phyloP scores from a whole-genome alignment of 2,329 filamentous ascomycete genomes.

The Colletotrichum lindemuthianum region DNA sequence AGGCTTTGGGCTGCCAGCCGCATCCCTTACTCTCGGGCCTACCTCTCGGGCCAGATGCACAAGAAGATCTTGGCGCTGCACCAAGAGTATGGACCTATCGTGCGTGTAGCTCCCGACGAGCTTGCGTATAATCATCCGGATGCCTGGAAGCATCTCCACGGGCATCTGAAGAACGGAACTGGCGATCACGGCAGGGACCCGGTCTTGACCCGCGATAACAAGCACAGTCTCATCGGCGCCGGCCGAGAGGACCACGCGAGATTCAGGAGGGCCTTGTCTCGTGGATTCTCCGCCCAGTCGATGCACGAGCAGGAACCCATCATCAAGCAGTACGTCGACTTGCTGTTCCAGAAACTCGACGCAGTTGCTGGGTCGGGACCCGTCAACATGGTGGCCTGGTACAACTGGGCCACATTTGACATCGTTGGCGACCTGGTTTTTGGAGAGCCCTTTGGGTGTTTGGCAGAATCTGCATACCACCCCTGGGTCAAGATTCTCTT shows the following conservation, averaged over 20 bases:
- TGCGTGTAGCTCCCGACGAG: slow-evolving; percentile 57
- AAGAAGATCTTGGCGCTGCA: slow-evolving; percentile 46
- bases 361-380: not conserved
- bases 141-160: slow-evolving; percentile 53
- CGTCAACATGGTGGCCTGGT: slow-evolving; percentile 36
- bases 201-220: not conserved
- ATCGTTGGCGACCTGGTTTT: slow-evolving; percentile 38
- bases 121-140: slow-evolving; percentile 53
- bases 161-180: slow-evolving; percentile 35
- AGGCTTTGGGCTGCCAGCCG: slow-evolving; percentile 27
- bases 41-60: slow-evolving; percentile 24
- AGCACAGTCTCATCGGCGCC: slow-evolving; percentile 35
- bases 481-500: slow-evolving; percentile 33
- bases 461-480: slow-evolving; percentile 31
- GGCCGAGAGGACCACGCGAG: slow-evolving; percentile 36
- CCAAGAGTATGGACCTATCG: slow-evolving; percentile 53
- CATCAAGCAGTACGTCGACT: slow-evolving; percentile 41
- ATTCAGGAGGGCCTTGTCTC: slow-evolving; percentile 38
- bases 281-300: slow-evolving; percentile 43
- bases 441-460: slow-evolving; percentile 37
- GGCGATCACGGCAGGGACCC: slow-evolving; percentile 15
- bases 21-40: not conserved
- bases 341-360: slow-evolving; percentile 38
- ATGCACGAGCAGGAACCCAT: slow-evolving; percentile 44
- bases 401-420: slow-evolving; percentile 35